A percentile compares a stretch with the other conserved stretches of the same genome.
phyloP scores from a whole-genome alignment of 2,329 filamentous ascomycete species.

The Cadophora sp. region DNA sequence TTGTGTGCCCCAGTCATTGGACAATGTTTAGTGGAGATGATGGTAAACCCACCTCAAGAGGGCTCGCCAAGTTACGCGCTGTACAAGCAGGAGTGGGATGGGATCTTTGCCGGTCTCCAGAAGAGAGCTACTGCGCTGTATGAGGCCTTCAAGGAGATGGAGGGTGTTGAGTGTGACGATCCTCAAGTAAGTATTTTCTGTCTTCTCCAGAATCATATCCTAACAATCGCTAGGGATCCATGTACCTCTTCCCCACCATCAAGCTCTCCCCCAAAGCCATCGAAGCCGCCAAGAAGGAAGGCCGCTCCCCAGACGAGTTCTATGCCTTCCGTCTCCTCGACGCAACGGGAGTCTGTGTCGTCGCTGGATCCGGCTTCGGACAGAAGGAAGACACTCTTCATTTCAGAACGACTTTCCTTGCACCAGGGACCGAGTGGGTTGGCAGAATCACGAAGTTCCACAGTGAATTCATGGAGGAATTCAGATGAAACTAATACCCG shows the following conservation, averaged over 20 bases:
- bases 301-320: conserved; percentile 84
- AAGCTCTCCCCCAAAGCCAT: conserved; percentile 77
- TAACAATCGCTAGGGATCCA: conserved; percentile 70
- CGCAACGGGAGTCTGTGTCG: conserved; percentile 92
- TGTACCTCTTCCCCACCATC: conserved; percentile 99
- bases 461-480: conserved; percentile 88
- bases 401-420: conserved; percentile 96
- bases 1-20: conserved; percentile 94
- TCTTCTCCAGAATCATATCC: neutral
- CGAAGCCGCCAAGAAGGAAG: conserved; percentile 76
- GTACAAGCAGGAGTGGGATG: conserved; percentile 85
- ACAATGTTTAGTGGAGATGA: conserved; percentile 95
- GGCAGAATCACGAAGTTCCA: conserved; percentile 89
- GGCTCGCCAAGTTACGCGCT: conserved; percentile 85
- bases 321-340: conserved; percentile 93
- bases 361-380: conserved; percentile 91
- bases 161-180: conserved; percentile 88
- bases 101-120: conserved; percentile 79
- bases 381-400: conserved; percentile 91
- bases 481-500: conserved; percentile 46
- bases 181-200: conserved; percentile 63
- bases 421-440: conserved; percentile 95
- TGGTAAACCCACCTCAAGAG: conserved; percentile 91
- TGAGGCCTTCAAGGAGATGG: conserved; percentile 91
- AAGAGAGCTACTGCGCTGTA: conserved; percentile 85